Evolutionary conservation across 306 rosid genomes (phyloP).

Genomic region (Lathyrus aphaca): DNA sequence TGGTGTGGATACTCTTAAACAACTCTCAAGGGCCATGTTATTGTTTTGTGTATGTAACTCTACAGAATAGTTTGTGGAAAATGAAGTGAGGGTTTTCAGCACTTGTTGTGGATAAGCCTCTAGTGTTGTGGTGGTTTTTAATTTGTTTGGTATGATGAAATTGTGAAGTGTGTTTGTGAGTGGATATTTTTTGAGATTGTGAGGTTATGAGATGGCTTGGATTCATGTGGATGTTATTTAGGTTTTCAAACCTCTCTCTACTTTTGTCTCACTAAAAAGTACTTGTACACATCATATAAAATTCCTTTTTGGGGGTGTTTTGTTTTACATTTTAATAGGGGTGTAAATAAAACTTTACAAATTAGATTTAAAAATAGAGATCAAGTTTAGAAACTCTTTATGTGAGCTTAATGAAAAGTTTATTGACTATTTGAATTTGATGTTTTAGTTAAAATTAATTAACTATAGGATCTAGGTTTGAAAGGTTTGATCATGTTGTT

Average conservation of each 20-base stretch:
- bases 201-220: slow-evolving; percentile 59
- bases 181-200: slow-evolving; percentile 58
- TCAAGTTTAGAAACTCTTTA: not conserved
- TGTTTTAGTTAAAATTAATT: too few species aligned
- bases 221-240: slow-evolving; percentile 57
- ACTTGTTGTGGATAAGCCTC: slow-evolving; percentile 28
- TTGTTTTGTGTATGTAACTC: not conserved
- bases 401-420: too few species aligned
- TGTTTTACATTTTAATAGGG: not conserved
- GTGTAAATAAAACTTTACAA: not conserved
- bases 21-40: slow-evolving; percentile 66
- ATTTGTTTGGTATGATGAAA: slow-evolving; percentile 15
- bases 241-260: slow-evolving; percentile 6
- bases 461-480: too few species aligned
- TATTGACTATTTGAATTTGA: not conserved
- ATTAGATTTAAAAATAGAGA: not conserved
- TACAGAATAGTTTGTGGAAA: not conserved
- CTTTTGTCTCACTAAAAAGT: slow-evolving; percentile 22
- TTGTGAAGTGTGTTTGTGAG: slow-evolving; percentile 13
- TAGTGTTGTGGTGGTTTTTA: slow-evolving; percentile 7
- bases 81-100: not conserved
- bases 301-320: too few species aligned
- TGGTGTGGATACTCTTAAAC: slow-evolving; percentile 57
- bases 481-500: too few species aligned
- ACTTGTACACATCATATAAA: not conserved